Evolutionary conservation across 2,329 filamentous ascomycete species (phyloP).

Genomic region (Acephala macrosclerotiorum): DNA sequence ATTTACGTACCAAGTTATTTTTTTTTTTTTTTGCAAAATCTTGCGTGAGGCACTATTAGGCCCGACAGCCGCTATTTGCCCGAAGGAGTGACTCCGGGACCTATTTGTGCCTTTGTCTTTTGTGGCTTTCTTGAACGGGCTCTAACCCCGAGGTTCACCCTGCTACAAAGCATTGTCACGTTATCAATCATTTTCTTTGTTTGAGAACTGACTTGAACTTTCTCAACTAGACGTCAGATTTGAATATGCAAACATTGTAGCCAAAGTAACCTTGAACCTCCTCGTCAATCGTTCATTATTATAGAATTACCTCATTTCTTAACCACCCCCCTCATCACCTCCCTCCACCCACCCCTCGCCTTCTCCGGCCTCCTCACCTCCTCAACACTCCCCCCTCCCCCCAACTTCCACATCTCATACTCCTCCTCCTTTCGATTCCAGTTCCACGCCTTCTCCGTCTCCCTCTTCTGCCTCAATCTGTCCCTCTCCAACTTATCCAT

Average conservation of each 20-base stretch:
- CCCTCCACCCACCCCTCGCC: constrained; percentile 3
- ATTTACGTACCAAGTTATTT: too few relatives aligned
- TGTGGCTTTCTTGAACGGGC: neutral
- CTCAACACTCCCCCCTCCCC: neutral
- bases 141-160: neutral
- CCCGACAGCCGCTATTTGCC: too few relatives aligned
- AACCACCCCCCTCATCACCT: constrained; percentile 1
- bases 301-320: neutral
- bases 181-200: too few relatives aligned
- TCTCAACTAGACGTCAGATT: neutral
- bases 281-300: neutral
- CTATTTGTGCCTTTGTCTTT: too few relatives aligned
- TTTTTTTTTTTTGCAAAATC: too few relatives aligned
- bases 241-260: too few relatives aligned
- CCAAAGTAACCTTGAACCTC: too few relatives aligned
- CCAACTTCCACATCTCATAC: constrained; percentile 3
- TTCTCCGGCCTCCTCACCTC: constrained; percentile 5
- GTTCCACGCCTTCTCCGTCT: constrained; percentile 1
- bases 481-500: constrained; percentile 4
- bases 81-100: too few relatives aligned
- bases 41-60: too few relatives aligned
- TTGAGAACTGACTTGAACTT: neutral
- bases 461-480: constrained; percentile 9
- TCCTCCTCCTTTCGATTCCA: neutral
- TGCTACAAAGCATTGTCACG: too few relatives aligned